Conservation (phyloP, 208 protist species). For the Crithidia bombi region DNA sequence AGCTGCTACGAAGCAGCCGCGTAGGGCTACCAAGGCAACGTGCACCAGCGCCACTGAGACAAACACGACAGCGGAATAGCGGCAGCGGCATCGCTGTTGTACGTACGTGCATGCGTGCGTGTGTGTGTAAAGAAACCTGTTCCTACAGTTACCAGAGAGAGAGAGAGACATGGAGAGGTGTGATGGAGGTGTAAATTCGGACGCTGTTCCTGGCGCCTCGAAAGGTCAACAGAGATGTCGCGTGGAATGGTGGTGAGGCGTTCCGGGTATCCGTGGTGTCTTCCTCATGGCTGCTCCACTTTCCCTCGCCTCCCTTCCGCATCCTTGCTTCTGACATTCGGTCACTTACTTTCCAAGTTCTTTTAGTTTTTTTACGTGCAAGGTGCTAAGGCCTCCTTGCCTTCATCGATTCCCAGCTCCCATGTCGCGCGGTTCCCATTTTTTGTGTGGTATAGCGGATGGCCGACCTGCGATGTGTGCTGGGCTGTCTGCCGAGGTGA, state of each 20-base stretch:
- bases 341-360: background rate
- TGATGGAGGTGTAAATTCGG: no score
- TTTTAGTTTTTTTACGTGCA: background rate
- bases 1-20: constrained; percentile 35
- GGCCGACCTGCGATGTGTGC: constrained; percentile 12
- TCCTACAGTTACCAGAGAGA: no score
- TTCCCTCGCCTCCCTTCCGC: background rate
- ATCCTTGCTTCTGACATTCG: background rate
- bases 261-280: no score
- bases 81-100: background rate
- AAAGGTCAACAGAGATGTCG: no score
- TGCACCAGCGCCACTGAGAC: background rate
- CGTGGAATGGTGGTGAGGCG: no score
- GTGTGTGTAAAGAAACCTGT: background rate
- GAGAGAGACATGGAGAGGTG: no score
- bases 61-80: background rate
- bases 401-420: constrained; percentile 14
- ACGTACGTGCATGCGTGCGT: background rate
- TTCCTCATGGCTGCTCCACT: constrained; percentile 3
- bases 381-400: background rate
- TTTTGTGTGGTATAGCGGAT: constrained; percentile 15
- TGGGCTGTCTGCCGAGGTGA: constrained; percentile 9
- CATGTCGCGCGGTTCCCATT: constrained; percentile 9
- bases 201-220: no score
- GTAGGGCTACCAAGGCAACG: constrained; percentile 29